Conservation (phyloP, 441 rosid genomes). For the Euphorbia neoarborescens region DNA sequence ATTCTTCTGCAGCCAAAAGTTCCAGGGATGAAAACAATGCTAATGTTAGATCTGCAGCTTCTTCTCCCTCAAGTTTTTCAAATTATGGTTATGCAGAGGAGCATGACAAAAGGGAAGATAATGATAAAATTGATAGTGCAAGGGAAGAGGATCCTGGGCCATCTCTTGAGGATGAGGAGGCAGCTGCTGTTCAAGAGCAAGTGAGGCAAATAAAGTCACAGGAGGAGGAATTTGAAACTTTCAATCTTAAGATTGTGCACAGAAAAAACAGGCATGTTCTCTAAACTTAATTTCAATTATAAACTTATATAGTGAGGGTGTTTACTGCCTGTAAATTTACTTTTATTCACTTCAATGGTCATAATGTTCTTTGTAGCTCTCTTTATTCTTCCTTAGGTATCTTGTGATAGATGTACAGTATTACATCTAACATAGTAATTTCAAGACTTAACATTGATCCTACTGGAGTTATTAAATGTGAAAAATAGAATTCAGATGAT, state of each 20-base stretch:
- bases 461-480: no score
- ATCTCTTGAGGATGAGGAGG: constrained; percentile 84
- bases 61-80: constrained; percentile 58
- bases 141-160: constrained; percentile 61
- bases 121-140: constrained; percentile 36
- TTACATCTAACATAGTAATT: no score
- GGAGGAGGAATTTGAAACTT: constrained; percentile 96
- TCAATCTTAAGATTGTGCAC: constrained; percentile 87
- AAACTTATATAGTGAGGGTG: constrained; percentile 1
- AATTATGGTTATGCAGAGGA: constrained; percentile 50
- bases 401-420: no score
- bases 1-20: constrained; percentile 58
- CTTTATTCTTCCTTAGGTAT: no score
- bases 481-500: no score
- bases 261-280: constrained; percentile 81
- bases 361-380: not conserved
- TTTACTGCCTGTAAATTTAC: constrained; percentile 11
- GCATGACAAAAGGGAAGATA: constrained; percentile 48
- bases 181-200: constrained; percentile 93
- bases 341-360: constrained; percentile 1
- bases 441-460: no score
- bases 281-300: constrained; percentile 7
- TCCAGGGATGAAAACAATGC: constrained; percentile 52
- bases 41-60: constrained; percentile 47
- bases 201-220: constrained; percentile 87